Evolutionary conservation across 257 asterid species (phyloP), one percentile per base, ranked within the genome.

Genomic region (Cynanchum wilfordii): DNA sequence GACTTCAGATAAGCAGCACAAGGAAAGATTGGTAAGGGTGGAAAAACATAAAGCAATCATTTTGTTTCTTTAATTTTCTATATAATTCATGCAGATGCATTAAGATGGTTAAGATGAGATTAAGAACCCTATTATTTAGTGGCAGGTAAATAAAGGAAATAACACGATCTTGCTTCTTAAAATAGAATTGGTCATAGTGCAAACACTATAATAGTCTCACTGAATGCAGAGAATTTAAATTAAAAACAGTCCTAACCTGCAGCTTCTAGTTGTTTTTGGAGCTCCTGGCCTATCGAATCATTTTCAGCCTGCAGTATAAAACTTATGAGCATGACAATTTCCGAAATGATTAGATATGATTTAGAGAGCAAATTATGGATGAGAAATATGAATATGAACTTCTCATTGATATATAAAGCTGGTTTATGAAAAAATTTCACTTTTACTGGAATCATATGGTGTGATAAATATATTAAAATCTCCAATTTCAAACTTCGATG

Each of bases 261-360:
- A 78, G 96, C 93, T 82, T 94, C 96, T 54, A 89, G 84, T 76
- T 94, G 98, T 84, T 86, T 89, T 68, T 91, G 97, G 50, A 94
- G 93, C 80, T 91, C 99, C 78, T 91, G 95, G 67, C 97, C 99
- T 17, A 89, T 73, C 30, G 81, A 88, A 86, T 91, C 99, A 77
- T 90, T 94, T 79, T 94, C 96, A 72, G 88, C 90, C 96, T 92
- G 90, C 78, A 77, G 45, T 36, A 33, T 33, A 64, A 38, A 64
- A 29, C 38, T 36, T 36, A 9, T 36, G 50, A 64, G 40, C n/a
- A 64, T 17, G 29, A 42, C 0, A 64, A 19, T 8, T 36, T 64
- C 27, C 36, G 27, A 5, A 42, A 42, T 64, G 69, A 17, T 33
- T 33, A 63, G 50, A 36, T 64, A 36, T 36, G 22, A 33, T 3